These are phyloP conservation scores for Naematelia encephala DNA, from an alignment of 768 basidiomycete genomes.

Conservation along the genomic window DNA sequence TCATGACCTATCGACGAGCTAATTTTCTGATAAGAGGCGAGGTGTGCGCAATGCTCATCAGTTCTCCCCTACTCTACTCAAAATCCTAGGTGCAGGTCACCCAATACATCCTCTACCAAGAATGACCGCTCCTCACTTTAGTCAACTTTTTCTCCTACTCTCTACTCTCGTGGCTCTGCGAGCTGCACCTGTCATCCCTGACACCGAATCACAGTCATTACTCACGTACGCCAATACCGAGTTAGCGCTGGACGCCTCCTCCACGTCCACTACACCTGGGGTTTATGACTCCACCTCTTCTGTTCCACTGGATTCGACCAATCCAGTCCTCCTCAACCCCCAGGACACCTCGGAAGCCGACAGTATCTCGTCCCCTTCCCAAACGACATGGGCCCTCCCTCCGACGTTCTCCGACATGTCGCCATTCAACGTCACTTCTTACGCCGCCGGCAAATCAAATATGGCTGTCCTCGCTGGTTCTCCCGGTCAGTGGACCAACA, in stretches of 20 bases:
- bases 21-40: no score
- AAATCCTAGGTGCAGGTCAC: slow-evolving; percentile 8
- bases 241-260: no score
- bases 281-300: no score
- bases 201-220: neutral
- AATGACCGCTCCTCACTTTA: neutral
- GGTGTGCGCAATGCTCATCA: no score
- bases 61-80: no score
- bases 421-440: slow-evolving; percentile 61
- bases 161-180: neutral
- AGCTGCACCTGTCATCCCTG: neutral
- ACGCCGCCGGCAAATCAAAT: slow-evolving; percentile 60
- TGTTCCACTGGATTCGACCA: neutral
- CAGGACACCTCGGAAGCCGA: neutral
- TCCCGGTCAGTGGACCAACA: slow-evolving; percentile 50
- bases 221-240: neutral
- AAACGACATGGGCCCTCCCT: slow-evolving; percentile 57
- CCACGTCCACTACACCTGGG: neutral
- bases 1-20: no score
- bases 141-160: neutral
- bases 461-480: slow-evolving; percentile 59
- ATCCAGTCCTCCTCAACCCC: neutral
- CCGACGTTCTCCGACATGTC: slow-evolving; percentile 60
- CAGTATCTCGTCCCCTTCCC: neutral
- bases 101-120: neutral